Base-by-base conservation (phyloP, 768 basidiomycete genomes). In the Suillus alpinus region DNA sequence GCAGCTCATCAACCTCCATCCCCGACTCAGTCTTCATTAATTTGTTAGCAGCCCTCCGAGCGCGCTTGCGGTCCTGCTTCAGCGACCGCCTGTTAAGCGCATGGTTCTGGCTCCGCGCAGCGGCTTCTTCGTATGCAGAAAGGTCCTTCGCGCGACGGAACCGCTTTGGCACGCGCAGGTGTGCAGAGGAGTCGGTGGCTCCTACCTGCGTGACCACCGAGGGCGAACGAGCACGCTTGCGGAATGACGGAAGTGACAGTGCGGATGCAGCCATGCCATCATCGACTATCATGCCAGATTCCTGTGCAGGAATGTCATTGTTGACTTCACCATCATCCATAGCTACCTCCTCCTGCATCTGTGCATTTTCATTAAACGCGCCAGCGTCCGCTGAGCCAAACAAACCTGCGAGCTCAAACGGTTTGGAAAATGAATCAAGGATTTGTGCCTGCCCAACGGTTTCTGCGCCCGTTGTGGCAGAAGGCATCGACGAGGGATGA, bases 391-490 rank as follows among this genome's bases (percentile, higher is more conserved):
- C 88, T 43, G 81, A 83, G 6, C 87, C 86, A 64, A 96, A 95
- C 5, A 98, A 74, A 0, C 89, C 95, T 12, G 85, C 92, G 3
- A 90, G 73, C 62, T 89, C 85, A 68, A 98, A 97, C 2, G 94
- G 89, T 60, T 88, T 85, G 10, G 87, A 86, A 29, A 93, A 84
- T 49, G 78, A 75, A 2, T 75, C 77, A 4, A 97, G 71, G 53
- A 97, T 92, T 66, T 92, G 86, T 0, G 91, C 88, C 65, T 92
- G 87, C 8, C 91, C 91, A 37, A 91, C 87, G 59, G 81, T 84
- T 68, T 94, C 92, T 14, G 89, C 91, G 23, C 90, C 91, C 8
- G 87, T 85, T 0, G 88, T 86, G 13, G 70, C 75, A 0, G 81
- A 76, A 6, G 91, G 89, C 59, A 93, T 80, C 36, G 84, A 80